Conservation (phyloP, 2,329 filamentous ascomycete genomes). For the Colletotrichum costaricense region DNA sequence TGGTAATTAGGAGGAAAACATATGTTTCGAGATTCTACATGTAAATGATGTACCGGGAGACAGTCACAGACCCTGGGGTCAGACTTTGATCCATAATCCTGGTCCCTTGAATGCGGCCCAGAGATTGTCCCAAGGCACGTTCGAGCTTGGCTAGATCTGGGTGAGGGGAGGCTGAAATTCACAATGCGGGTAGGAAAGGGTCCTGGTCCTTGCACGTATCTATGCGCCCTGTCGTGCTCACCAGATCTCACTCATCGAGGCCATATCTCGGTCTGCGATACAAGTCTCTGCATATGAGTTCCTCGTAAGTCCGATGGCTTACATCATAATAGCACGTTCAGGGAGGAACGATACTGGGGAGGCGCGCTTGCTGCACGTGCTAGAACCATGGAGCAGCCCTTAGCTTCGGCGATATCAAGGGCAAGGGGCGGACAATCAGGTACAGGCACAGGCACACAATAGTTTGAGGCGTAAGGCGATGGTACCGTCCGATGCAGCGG, state of each 20-base stretch:
- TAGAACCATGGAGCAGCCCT: constrained; percentile 8
- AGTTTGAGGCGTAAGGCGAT: background rate
- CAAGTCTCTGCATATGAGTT: background rate
- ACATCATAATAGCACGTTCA: background rate
- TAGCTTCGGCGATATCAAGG: constrained; percentile 18
- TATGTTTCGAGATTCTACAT: too few species aligned
- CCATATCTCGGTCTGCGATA: background rate
- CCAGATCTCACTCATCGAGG: background rate
- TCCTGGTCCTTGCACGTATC: constrained; percentile 12
- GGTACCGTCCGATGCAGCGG: constrained; percentile 15
- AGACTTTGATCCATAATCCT: too few species aligned
- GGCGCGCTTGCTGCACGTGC: constrained; percentile 14
- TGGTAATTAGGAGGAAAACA: too few species aligned
- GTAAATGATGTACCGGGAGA: too few species aligned
- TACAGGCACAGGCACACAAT: background rate
- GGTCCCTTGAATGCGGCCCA: too few species aligned
- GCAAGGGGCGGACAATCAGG: too few species aligned
- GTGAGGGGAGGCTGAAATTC: background rate
- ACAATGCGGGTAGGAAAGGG: background rate
- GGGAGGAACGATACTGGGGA: background rate
- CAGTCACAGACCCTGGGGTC: too few species aligned
- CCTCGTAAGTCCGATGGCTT: background rate
- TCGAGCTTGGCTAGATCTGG: too few species aligned
- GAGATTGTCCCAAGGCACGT: too few species aligned
- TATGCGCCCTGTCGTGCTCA: constrained; percentile 13